Conservation (phyloP, 2,329 filamentous ascomycete genomes). For the Colletotrichum tanaceti region DNA sequence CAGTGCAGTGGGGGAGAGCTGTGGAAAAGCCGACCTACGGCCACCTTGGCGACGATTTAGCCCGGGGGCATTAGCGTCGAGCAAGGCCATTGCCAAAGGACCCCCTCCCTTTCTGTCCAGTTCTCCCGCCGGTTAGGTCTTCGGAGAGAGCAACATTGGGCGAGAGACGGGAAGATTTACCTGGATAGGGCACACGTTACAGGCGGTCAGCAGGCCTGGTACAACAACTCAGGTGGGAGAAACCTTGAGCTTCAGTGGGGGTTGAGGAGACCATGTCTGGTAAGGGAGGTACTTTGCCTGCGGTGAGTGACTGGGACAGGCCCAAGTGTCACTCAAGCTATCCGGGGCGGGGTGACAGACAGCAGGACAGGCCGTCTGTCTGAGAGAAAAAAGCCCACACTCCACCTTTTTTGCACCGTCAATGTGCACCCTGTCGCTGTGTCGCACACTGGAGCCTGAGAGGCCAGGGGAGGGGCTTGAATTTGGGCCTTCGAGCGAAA, state of each 20-base stretch:
- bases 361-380: neutral
- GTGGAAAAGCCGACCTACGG: neutral
- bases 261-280: neutral
- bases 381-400: slow-evolving; percentile 18
- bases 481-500: slow-evolving; percentile 34
- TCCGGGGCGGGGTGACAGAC: slow-evolving; percentile 5
- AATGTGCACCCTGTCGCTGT: slow-evolving; percentile 22
- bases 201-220: slow-evolving; percentile 6
- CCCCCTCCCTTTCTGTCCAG: neutral
- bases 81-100: slow-evolving; percentile 9
- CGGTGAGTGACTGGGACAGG: slow-evolving; percentile 6
- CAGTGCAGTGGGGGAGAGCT: neutral
- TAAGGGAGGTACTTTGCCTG: neutral
- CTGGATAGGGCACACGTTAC: slow-evolving; percentile 2
- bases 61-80: slow-evolving; percentile 27
- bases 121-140: slow-evolving; percentile 1
- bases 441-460: slow-evolving; percentile 26
- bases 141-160: neutral
- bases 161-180: neutral
- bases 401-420: slow-evolving; percentile 34
- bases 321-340: slow-evolving; percentile 4
- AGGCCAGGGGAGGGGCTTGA: slow-evolving; percentile 30
- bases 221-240: neutral
- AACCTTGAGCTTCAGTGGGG: neutral
- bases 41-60: neutral